These are phyloP conservation scores for Dillenia turbinata DNA, from an alignment of 164 flowering plant species.

Conservation along the genomic window DNA sequence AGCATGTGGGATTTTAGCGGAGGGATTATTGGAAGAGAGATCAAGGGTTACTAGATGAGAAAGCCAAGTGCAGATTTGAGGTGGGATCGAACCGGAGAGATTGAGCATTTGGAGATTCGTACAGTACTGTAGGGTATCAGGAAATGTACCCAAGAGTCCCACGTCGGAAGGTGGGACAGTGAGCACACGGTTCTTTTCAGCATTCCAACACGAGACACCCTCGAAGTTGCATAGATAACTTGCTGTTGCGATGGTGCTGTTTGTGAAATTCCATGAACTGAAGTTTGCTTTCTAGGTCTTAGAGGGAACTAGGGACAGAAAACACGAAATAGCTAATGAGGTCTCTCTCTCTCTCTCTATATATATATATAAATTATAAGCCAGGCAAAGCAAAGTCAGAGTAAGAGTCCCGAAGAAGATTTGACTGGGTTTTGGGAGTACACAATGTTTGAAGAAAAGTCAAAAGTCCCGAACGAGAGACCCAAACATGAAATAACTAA, in stretches of 20 bases:
- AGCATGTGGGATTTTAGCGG: constrained; percentile 43
- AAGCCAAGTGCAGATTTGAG: constrained; percentile 46
- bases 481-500: no score
- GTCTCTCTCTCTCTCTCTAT: no score
- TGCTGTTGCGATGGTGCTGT: constrained; percentile 24
- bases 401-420: no score
- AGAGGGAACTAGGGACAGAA: constrained; percentile 16
- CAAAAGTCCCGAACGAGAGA: no score
- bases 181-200: constrained; percentile 42
- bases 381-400: no score
- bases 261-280: constrained; percentile 41
- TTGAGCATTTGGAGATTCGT: constrained; percentile 41
- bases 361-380: no score
- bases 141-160: constrained; percentile 37
- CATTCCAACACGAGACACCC: constrained; percentile 64
- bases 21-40: constrained; percentile 37
- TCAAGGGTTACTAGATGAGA: constrained; percentile 45
- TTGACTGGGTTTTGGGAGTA: no score
- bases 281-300: constrained; percentile 35
- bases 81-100: constrained; percentile 52
- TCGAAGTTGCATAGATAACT: constrained; percentile 35
- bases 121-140: constrained; percentile 37
- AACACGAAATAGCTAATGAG: background rate
- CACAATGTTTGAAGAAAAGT: no score
- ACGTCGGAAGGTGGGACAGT: constrained; percentile 35